Evolutionary conservation across 768 basidiomycete genomes (phyloP).

Genomic region (Kwoniella shandongensis): DNA sequence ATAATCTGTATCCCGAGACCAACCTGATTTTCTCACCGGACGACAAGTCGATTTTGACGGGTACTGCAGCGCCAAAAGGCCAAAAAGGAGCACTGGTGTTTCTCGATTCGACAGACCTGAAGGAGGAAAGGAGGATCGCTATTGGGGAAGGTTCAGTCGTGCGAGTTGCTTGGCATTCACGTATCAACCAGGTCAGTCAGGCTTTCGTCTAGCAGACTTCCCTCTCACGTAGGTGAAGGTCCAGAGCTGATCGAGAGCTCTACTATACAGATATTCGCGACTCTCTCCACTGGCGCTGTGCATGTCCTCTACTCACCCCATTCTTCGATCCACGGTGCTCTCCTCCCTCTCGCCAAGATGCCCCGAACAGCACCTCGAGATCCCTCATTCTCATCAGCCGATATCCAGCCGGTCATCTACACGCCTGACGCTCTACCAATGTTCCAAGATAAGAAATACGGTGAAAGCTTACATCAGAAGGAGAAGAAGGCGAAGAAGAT

Average conservation of each 20-base stretch:
- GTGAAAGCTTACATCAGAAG: constrained; percentile 70
- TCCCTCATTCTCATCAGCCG: constrained; percentile 69
- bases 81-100: constrained; percentile 72
- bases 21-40: constrained; percentile 96
- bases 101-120: constrained; percentile 68
- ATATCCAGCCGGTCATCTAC: constrained; percentile 80
- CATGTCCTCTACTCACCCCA: constrained; percentile 88
- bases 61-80: constrained; percentile 57
- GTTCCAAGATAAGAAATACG: constrained; percentile 79
- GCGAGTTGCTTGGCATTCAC: constrained; percentile 89
- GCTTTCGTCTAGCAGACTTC: no score
- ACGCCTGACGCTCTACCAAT: constrained; percentile 89
- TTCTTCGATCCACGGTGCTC: constrained; percentile 87
- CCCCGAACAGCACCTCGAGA: constrained; percentile 76
- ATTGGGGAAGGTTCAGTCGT: constrained; percentile 63
- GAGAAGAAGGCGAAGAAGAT: constrained; percentile 91
- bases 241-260: not conserved
- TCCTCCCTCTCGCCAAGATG: constrained; percentile 82
- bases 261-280: constrained; percentile 86
- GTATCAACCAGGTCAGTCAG: constrained; percentile 82
- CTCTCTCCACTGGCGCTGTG: constrained; percentile 82
- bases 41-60: constrained; percentile 83
- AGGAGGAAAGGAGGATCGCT: constrained; percentile 55
- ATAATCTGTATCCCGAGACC: constrained; percentile 83
- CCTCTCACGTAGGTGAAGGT: constrained; percentile 10